phyloP scores from a whole-genome alignment of 78 protist species.

The Guillardia theta region DNA sequence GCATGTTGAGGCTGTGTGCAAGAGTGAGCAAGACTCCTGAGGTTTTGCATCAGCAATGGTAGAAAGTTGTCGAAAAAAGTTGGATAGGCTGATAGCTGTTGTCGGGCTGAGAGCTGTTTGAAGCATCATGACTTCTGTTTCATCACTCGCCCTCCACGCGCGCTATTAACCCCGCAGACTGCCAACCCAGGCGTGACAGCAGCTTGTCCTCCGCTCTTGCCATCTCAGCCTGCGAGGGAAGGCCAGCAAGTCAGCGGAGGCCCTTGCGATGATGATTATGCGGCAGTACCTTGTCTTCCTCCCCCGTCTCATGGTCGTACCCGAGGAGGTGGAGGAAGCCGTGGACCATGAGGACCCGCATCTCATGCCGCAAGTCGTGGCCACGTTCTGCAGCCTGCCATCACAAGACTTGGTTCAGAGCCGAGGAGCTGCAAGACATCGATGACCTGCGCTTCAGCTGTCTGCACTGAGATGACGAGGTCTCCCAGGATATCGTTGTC shows the following conservation, averaged over 20 bases:
- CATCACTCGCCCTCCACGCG: background rate
- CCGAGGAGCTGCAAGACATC: background rate
- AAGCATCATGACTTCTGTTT: no score
- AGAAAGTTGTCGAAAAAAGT: no score
- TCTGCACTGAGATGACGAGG: conserved; percentile 26
- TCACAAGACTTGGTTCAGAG: background rate
- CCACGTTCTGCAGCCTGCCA: background rate
- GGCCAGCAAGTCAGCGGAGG: background rate
- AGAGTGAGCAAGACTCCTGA: no score
- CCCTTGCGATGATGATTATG: background rate
- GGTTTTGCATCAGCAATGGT: no score
- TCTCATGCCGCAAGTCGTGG: background rate
- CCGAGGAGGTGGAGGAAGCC: conserved; percentile 52
- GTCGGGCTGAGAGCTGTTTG: no score
- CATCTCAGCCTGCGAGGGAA: conserved; percentile 5
- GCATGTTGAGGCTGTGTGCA: no score
- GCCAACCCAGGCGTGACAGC: conserved; percentile 17
- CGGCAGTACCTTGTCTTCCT: background rate
- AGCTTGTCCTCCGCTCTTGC: background rate
- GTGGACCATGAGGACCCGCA: conserved; percentile 14
- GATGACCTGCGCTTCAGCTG: conserved; percentile 30
- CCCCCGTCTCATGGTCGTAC: conserved; percentile 31
- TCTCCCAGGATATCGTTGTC: conserved; percentile 29
- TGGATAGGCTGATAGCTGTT: no score
- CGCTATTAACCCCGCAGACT: background rate